Evolutionary conservation across 2,329 filamentous ascomycete species (phyloP).

Genomic region (Hirsutella minnesotensis): DNA sequence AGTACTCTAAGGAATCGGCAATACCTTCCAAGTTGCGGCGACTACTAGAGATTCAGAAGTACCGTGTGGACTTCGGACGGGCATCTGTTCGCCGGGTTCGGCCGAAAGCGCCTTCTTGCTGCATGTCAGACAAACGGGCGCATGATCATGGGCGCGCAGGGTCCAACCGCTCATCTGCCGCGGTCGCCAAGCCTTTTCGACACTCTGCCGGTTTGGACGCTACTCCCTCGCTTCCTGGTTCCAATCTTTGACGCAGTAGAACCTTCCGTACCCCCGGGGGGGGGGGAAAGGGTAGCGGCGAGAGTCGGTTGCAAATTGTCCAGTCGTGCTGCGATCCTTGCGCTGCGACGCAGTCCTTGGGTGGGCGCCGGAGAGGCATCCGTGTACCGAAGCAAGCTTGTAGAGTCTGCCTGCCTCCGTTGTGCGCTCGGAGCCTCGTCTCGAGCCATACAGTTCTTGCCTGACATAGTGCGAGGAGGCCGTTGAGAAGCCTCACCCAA

Average conservation of each 20-base stretch:
- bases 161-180: no score
- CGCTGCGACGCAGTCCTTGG: constrained; percentile 1
- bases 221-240: constrained; percentile 1
- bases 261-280: neutral
- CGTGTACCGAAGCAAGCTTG: neutral
- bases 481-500: no score
- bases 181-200: no score
- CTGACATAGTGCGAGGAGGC: neutral
- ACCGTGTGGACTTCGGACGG: no score
- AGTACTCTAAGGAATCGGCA: no score
- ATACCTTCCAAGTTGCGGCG: no score
- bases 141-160: no score
- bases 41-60: no score
- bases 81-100: no score
- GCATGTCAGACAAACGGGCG: no score
- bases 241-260: neutral
- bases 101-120: no score
- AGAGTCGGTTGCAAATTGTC: no score
- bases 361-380: neutral
- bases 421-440: neutral
- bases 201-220: constrained; percentile 1
- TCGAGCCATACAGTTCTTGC: neutral
- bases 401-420: neutral
- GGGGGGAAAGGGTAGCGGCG: neutral
- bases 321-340: constrained; percentile 1